phyloP scores from a whole-genome alignment of 108 stramenopile species.

The Tribonema minus region DNA sequence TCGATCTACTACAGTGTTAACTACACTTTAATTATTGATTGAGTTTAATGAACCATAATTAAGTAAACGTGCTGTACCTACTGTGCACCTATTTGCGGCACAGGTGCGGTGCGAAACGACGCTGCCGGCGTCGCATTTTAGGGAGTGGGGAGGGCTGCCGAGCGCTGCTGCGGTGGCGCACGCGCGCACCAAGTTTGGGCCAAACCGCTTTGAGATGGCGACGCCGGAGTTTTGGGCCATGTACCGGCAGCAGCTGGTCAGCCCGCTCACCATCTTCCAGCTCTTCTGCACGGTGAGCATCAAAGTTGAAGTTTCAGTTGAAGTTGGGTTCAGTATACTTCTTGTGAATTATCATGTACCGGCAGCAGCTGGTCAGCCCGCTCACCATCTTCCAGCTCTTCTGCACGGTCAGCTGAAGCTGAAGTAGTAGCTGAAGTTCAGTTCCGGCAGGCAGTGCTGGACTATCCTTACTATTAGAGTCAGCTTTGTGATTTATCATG shows the following conservation, averaged over 20 bases:
- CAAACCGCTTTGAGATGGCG: slow-evolving; percentile 70
- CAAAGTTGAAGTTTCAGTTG: no score
- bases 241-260: slow-evolving; percentile 85
- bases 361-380: slow-evolving; percentile 79
- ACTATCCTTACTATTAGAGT: no score
- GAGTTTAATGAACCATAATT: no score
- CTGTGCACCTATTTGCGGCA: no score
- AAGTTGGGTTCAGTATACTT: no score
- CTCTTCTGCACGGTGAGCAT: slow-evolving; percentile 57
- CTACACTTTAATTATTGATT: no score
- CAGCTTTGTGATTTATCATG: no score
- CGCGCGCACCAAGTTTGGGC: slow-evolving; percentile 77
- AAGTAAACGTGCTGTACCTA: no score
- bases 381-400: slow-evolving; percentile 90
- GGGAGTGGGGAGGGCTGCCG: slow-evolving; percentile 69
- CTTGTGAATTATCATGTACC: no score
- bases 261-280: slow-evolving; percentile 88
- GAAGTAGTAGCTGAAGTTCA: no score
- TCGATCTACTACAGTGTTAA: no score
- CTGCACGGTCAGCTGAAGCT: slow-evolving; percentile 3
- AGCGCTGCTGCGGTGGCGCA: slow-evolving; percentile 59
- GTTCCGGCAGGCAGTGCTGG: no score
- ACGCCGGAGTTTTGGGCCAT: slow-evolving; percentile 78
- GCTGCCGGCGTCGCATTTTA: slow-evolving; percentile 69
- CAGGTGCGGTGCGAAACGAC: slow-evolving; percentile 45